A percentile compares a stretch with the other conserved stretches of the same genome.
Evolutionary conservation across 2,329 filamentous ascomycete species (phyloP).

Genomic region (Sordariomycetes sp.): DNA sequence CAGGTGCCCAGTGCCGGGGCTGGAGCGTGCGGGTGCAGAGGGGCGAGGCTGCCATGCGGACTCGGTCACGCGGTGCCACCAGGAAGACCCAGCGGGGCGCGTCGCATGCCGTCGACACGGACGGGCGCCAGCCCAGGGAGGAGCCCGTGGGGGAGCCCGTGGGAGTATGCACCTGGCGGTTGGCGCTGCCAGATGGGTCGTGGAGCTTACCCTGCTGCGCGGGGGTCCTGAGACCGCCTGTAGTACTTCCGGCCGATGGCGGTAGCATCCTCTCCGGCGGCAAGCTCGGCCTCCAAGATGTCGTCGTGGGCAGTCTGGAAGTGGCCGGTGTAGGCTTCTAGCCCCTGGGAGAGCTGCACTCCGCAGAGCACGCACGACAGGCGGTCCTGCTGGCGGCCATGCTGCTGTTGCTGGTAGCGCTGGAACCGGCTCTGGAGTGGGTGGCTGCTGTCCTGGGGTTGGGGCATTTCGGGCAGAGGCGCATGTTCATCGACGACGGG

Average conservation of each 20-base stretch:
- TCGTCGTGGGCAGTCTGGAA: not conserved
- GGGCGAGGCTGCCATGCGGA: not conserved
- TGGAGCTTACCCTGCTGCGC: not conserved
- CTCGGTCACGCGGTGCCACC: not conserved
- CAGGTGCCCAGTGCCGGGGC: not conserved
- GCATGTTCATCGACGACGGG: not conserved
- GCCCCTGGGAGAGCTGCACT: not conserved
- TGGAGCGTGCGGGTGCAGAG: not conserved
- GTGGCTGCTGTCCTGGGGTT: not conserved
- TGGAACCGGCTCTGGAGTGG: constrained; percentile 1
- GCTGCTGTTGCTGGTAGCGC: not conserved
- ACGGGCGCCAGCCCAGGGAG: not conserved
- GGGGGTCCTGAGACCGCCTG: not conserved
- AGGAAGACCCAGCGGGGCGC: not conserved
- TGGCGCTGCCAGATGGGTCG: not conserved
- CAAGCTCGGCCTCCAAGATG: not conserved
- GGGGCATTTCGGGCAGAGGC: not conserved
- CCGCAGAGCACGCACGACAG: not conserved
- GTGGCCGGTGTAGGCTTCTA: not conserved
- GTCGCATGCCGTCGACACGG: not conserved
- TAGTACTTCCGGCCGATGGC: not conserved
- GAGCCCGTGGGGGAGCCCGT: too few species aligned
- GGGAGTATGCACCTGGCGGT: too few species aligned
- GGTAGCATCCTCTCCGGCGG: not conserved
- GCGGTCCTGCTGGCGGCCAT: not conserved